A percentile compares a stretch with the other conserved stretches of the same genome.
Conservation (phyloP, 768 basidiomycete genomes). For the Rubroboletus pulcherrimus region DNA sequence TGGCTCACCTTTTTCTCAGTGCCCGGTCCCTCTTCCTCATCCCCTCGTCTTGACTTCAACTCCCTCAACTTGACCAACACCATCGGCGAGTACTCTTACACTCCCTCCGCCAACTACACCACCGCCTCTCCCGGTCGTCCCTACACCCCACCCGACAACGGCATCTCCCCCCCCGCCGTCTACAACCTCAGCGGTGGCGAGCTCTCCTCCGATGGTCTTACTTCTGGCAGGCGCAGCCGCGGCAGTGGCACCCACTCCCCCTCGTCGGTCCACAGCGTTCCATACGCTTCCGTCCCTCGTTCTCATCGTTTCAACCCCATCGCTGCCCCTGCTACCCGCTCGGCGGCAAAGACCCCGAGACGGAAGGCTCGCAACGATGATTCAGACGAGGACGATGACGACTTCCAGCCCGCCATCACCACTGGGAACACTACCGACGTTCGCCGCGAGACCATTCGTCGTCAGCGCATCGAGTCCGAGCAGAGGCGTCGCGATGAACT, state of each 20-base stretch:
- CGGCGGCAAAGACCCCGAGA: slow-evolving; percentile 49
- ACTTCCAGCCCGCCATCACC: slow-evolving; percentile 55
- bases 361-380: slow-evolving; percentile 56
- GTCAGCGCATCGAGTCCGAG: slow-evolving; percentile 91
- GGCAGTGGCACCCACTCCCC: slow-evolving; percentile 61
- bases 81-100: slow-evolving; percentile 57
- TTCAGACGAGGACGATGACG: slow-evolving; percentile 71
- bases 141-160: slow-evolving; percentile 64
- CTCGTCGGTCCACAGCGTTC: slow-evolving; percentile 42
- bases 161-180: slow-evolving; percentile 69
- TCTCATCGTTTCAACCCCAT: slow-evolving; percentile 82
- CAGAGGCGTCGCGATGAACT: slow-evolving; percentile 91
- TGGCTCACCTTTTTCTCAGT: slow-evolving; percentile 36
- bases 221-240: slow-evolving; percentile 64
- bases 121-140: slow-evolving; percentile 53
- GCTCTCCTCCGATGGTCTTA: slow-evolving; percentile 66
- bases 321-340: slow-evolving; percentile 45
- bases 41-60: slow-evolving; percentile 63
- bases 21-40: slow-evolving; percentile 46
- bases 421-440: slow-evolving; percentile 51
- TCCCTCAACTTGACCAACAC: slow-evolving; percentile 53
- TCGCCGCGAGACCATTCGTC: slow-evolving; percentile 87
- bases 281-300: slow-evolving; percentile 63
- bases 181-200: slow-evolving; percentile 70
- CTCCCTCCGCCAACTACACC: slow-evolving; percentile 52